Conservation (phyloP, 1,284 basidiomycete species). For the Microbotryum lychnidis-dioicae region DNA sequence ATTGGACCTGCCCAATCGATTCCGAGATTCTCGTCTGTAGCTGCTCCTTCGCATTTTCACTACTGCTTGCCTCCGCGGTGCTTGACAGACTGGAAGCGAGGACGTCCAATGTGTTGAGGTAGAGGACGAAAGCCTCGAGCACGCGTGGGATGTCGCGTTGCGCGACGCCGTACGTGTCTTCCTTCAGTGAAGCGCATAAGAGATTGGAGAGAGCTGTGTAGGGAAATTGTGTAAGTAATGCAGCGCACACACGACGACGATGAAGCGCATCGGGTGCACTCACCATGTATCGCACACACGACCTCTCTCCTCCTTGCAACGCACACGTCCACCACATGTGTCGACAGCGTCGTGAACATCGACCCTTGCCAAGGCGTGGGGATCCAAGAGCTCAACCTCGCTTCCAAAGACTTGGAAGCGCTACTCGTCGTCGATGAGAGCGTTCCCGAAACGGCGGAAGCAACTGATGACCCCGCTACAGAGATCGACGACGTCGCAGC, state of each 20-base stretch:
- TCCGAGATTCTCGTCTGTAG: slow-evolving; percentile 43
- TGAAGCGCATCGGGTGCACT: neutral
- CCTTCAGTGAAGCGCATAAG: slow-evolving; percentile 61
- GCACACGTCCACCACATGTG: slow-evolving; percentile 9
- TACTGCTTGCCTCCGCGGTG: neutral
- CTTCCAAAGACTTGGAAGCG: slow-evolving; percentile 12
- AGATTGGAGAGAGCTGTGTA: slow-evolving; percentile 57
- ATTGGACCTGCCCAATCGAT: slow-evolving; percentile 50
- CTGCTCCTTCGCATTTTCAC: slow-evolving; percentile 38
- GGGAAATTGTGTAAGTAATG: too few relatives aligned
- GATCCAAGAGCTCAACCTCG: slow-evolving; percentile 13
- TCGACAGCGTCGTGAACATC: slow-evolving; percentile 13
- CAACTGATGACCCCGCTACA: too few relatives aligned
- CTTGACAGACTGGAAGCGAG: slow-evolving; percentile 43
- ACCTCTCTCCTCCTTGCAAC: slow-evolving; percentile 6
- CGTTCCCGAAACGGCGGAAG: neutral
- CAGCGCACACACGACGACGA: too few relatives aligned
- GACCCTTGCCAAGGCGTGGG: slow-evolving; percentile 4
- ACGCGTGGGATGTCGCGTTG: slow-evolving; percentile 73
- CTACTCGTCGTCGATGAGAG: slow-evolving; percentile 1
- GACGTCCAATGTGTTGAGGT: slow-evolving; percentile 57
- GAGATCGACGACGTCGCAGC: neutral
- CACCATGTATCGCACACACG: slow-evolving; percentile 25
- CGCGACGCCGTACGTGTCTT: slow-evolving; percentile 71
- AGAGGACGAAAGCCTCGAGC: slow-evolving; percentile 62